These are phyloP conservation scores for Gymnopilus dilepis DNA, from an alignment of 768 basidiomycete species.

Conservation along the genomic window DNA sequence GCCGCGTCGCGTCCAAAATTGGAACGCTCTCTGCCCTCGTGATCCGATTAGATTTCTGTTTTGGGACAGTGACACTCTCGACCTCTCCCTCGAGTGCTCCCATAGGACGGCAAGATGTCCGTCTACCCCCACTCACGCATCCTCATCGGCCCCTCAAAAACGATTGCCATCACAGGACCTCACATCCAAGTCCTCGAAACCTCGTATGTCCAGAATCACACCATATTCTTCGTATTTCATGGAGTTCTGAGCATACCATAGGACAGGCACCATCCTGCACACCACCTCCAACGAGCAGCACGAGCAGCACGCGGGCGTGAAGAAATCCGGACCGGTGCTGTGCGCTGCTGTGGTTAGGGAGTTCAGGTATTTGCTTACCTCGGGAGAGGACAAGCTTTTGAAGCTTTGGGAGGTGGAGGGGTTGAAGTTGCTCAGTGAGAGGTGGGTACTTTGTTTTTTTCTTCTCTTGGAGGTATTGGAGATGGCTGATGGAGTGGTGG, in stretches of 20 bases:
- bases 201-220: slow-evolving; percentile 43
- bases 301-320: slow-evolving; percentile 35
- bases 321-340: slow-evolving; percentile 61
- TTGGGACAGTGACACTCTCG: too few species aligned
- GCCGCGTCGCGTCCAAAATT: slow-evolving; percentile 6
- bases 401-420: slow-evolving; percentile 72
- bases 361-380: slow-evolving; percentile 58
- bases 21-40: slow-evolving; percentile 6
- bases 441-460: slow-evolving; percentile 47
- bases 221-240: slow-evolving; percentile 13
- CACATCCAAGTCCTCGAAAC: slow-evolving; percentile 66
- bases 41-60: slow-evolving; percentile 17
- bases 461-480: not conserved
- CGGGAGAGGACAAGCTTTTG: slow-evolving; percentile 82
- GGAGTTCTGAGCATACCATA: slow-evolving; percentile 27
- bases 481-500: not conserved
- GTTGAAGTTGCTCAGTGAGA: slow-evolving; percentile 60
- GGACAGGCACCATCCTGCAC: slow-evolving; percentile 56
- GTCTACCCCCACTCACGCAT: slow-evolving; percentile 53
- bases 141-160: slow-evolving; percentile 39
- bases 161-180: slow-evolving; percentile 59
- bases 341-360: slow-evolving; percentile 57
- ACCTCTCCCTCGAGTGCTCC: not conserved
- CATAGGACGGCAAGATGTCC: slow-evolving; percentile 12
- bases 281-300: slow-evolving; percentile 45